Evolutionary conservation across 371 early-diverging fungal genomes (phyloP), one percentile per base, ranked within the genome.

Genomic region (Globomyces sp.): DNA sequence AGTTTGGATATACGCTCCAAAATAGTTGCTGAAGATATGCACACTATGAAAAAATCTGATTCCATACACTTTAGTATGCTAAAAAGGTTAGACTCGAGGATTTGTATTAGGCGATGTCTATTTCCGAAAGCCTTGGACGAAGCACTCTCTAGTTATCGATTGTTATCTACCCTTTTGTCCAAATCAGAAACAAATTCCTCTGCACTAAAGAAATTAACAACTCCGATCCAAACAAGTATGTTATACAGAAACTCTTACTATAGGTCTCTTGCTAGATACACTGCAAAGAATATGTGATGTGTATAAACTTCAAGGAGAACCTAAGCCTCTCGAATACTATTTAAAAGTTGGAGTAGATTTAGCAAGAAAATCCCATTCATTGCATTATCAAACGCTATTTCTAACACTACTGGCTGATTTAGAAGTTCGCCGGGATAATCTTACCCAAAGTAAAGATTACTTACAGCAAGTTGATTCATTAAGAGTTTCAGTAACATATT

Each of bases 301-400:
- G 8, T 42, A 48, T 13, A 37, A 24, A 9, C 50, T 40, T 48
- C 44, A 41, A 37, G 63, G 63, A 5, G 6, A 11, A 9, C 52
- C 63, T n/a, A 5, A 5, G 1, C 45, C 46, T 6, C 39, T 42
- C 3, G 44, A 63, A n/a, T 63, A 41, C 41, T 63, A 63, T 63
- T 63, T 63, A 6, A 43, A 63, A 50, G n/a, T 24, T 5, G 63
- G 63, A 1, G 5, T 63, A 6, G 13, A 42, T 10, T 2, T 63
- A 10, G 63, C 63, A 4, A 40, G 49, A 49, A 43, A 43, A 52
- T 63, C 49, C n/a, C 63, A 63, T 37, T 52, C 49, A 34, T 39
- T 36, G 8, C 41, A 48, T 11, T 60, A 42, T 37, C 10, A 8
- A 37, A 44, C 34, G 37, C 34, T 9, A 37, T 60, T 60, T 60